phyloP scores from a whole-genome alignment of 176 grass and related monocot genomes.

The Oryza rufipogon region DNA sequence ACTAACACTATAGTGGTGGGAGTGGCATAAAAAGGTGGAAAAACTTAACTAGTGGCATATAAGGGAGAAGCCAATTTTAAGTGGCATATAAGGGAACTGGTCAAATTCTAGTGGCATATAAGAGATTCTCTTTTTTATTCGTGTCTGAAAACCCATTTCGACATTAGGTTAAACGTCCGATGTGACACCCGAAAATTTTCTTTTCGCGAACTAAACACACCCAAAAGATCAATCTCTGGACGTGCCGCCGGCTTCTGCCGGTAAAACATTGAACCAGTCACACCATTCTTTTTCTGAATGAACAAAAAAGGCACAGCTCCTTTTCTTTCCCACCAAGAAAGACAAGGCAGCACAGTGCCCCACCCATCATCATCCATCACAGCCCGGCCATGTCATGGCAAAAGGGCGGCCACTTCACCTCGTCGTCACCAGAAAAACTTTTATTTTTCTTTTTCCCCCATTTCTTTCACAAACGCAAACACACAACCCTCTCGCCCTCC shows the following conservation, averaged over 20 bases:
- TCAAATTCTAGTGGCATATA: too few species aligned
- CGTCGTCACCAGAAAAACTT: neutral
- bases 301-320: neutral
- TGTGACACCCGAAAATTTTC: too few species aligned
- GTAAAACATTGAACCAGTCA: neutral
- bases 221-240: neutral
- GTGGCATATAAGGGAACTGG: too few species aligned
- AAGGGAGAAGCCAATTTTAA: too few species aligned
- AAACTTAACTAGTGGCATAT: too few species aligned
- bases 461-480: neutral
- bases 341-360: conserved; percentile 13
- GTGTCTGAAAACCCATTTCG: too few species aligned
- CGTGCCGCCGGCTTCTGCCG: neutral
- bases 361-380: conserved; percentile 36
- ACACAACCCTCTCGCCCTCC: neutral
- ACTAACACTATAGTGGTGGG: too few species aligned
- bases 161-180: too few species aligned
- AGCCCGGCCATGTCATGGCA: conserved; percentile 20
- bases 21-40: too few species aligned
- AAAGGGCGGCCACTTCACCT: conserved; percentile 25
- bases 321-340: conserved; percentile 45
- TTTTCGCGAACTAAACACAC: too few species aligned
- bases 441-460: neutral
- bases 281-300: neutral
- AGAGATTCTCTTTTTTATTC: too few species aligned